Evolutionary conservation across 1,284 basidiomycete genomes (phyloP), one percentile per base, ranked within the genome.

Genomic region (Austroboletus novae-zelandiae): DNA sequence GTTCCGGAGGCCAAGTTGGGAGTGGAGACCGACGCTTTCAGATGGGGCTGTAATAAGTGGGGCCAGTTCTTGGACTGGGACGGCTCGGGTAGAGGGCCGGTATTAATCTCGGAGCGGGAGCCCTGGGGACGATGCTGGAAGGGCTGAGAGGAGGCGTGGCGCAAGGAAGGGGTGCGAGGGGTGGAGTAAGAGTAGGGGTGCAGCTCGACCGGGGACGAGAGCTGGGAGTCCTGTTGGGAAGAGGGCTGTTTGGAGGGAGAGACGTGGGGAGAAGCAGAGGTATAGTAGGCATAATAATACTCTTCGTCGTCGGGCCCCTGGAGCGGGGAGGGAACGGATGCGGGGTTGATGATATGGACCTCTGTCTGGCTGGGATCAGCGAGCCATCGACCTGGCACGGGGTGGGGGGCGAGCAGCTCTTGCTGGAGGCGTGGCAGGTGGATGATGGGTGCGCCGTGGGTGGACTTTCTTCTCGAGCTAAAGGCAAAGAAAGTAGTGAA

Each of bases 151-250:
- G 47, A 27, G 10, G 41, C 44, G 15, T 61, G 55, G 15, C 57
- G 66, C 43, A 68, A 35, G 32, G 47, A 40, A 0, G 54, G 61
- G 1, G 40, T 5, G 34, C 50, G 40, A 5, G 66, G 57, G n/a
- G 74, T 67, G 34, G 71, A 67, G 58, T 76, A 74, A 29, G 79
- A 78, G 61, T 81, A 84, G 8, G 82, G 81, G 55, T 83, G 81
- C n/a, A 32, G 6, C 31, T 32, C 31, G 52, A 59, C 54, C 30
- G 59, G 53, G 11, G 60, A 63, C 42, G 58, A 56, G 44, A 34
- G 49, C 10, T 32, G 52, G 18, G 52, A 61, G 44, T 57, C 53
- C 27, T 50, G 53, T 40, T 42, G 64, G 20, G 11, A 25, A 36
- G 50, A 45, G 29, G 23, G 40, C 18, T 23, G 52, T 5, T 53